These are phyloP conservation scores for Corynascus novoguineensis DNA, from an alignment of 495 filamentous ascomycete genomes.

Conservation along the genomic window DNA sequence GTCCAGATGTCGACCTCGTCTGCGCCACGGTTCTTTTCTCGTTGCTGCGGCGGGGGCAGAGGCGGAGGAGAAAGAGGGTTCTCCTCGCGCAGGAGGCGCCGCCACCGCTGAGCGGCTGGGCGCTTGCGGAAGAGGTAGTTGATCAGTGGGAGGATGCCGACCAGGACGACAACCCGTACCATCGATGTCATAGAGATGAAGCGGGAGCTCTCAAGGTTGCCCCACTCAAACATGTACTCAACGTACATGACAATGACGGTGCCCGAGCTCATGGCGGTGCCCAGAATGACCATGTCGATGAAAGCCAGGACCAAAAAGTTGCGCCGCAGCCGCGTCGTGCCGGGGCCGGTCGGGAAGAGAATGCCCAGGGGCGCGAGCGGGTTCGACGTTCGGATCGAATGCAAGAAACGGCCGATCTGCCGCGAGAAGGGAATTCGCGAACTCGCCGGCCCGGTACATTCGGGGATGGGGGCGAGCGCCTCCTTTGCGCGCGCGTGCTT, in stretches of 20 bases:
- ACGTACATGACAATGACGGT: conserved; percentile 75
- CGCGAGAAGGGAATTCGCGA: conserved; percentile 16
- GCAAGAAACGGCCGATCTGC: conserved; percentile 13
- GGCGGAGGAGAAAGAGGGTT: conserved; percentile 22
- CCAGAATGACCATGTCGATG: conserved; percentile 72
- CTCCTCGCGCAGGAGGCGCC: no score
- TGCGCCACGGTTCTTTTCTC: conserved; percentile 57
- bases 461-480: conserved; percentile 9
- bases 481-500: conserved; percentile 46
- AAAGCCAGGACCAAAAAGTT: conserved; percentile 76
- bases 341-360: conserved; percentile 57
- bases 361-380: conserved; percentile 71
- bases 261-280: conserved; percentile 73
- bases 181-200: conserved; percentile 74
- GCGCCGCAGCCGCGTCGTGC: conserved; percentile 57
- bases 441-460: conserved; percentile 1
- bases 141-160: conserved; percentile 66
- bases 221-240: conserved; percentile 74
- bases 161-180: conserved; percentile 65
- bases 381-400: conserved; percentile 41
- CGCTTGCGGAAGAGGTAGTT: conserved; percentile 62
- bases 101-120: conserved; percentile 26
- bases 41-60: no score
- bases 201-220: conserved; percentile 64
- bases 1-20: conserved; percentile 72